These are phyloP conservation scores for Theobroma cacao DNA, from an alignment of 345 rosid genomes.

Conservation along the genomic window DNA sequence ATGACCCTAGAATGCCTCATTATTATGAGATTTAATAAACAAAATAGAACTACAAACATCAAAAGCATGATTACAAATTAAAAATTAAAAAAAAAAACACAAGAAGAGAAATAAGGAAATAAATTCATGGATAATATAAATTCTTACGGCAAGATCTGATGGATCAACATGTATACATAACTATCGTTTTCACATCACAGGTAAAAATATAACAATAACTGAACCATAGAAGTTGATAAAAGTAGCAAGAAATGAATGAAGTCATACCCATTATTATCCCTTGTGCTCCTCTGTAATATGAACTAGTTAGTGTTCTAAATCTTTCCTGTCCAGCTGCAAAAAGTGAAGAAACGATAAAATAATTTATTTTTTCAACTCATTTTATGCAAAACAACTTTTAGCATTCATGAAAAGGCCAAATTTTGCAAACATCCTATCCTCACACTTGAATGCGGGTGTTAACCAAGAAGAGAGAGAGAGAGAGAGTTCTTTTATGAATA, in stretches of 20 bases:
- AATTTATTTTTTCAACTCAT: neutral
- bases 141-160: neutral
- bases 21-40: neutral
- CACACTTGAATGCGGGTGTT: neutral
- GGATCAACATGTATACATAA: neutral
- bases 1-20: neutral
- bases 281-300: slow-evolving; percentile 97
- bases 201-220: neutral
- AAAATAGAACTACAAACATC: neutral
- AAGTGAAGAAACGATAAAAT: slow-evolving; percentile 7
- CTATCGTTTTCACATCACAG: neutral
- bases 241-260: slow-evolving; percentile 12
- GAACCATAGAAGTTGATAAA: neutral
- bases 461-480: neutral
- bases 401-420: too few species aligned
- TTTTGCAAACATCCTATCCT: neutral
- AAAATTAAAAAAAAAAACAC: neutral
- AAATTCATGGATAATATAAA: neutral
- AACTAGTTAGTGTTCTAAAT: slow-evolving; percentile 88
- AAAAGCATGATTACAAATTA: neutral
- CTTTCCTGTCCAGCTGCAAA: slow-evolving; percentile 97
- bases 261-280: slow-evolving; percentile 86
- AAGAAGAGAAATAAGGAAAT: neutral
- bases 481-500: too few species aligned
- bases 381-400: neutral